A percentile compares a stretch with the other conserved stretches of the same genome.
Conservation (phyloP, 169 alveolate genomes). For the Amoebophrya sp. region DNA sequence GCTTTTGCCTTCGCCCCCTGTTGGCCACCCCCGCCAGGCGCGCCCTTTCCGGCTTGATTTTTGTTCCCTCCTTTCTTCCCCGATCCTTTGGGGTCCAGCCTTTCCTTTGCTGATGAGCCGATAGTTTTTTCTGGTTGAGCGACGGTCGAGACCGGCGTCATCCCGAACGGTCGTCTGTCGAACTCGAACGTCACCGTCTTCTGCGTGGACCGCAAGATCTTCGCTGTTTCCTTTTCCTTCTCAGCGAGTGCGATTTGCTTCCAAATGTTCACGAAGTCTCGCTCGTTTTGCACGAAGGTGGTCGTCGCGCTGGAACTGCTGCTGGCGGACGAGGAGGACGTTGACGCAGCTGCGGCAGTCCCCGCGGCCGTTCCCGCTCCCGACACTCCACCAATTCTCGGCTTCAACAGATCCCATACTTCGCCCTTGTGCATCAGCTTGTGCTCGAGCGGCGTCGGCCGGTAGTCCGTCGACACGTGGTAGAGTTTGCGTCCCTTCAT, state of each 20-base stretch:
- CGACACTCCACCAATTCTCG: too few relatives aligned
- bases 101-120: too few relatives aligned
- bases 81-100: too few relatives aligned
- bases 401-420: background rate
- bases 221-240: background rate
- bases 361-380: too few relatives aligned
- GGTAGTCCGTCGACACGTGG: conserved; percentile 69
- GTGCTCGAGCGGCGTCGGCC: conserved; percentile 92
- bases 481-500: conserved; percentile 70
- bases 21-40: too few relatives aligned
- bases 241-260: background rate
- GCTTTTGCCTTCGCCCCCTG: background rate
- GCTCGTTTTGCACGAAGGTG: background rate
- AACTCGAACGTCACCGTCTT: background rate
- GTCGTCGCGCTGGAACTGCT: background rate
- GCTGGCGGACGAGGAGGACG: too few relatives aligned
- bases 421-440: conserved; percentile 30
- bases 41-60: too few relatives aligned
- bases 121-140: background rate
- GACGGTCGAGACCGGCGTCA: background rate
- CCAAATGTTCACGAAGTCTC: background rate
- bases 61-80: background rate
- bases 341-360: too few relatives aligned
- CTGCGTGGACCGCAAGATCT: background rate
- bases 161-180: background rate